Percentiles rank a stretch among this genome's conserved stretches.
Evolutionary conservation across 352 stramenopile genomes (phyloP).

Genomic region (Phytopythium chamaehyphon): DNA sequence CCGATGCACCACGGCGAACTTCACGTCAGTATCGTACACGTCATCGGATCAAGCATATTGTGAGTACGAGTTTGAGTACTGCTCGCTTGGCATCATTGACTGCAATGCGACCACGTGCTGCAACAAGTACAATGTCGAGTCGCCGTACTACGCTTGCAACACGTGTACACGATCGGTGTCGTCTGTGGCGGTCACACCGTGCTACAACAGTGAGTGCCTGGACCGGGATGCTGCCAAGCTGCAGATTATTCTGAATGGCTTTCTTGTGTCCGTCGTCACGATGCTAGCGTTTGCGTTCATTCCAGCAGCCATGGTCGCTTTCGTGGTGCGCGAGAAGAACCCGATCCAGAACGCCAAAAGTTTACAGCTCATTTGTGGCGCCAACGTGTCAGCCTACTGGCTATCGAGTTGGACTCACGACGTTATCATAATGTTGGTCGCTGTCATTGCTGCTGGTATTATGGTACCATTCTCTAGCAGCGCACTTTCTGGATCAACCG

Average conservation of each 20-base stretch:
- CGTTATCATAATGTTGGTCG: constrained; percentile 31
- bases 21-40: constrained; percentile 16
- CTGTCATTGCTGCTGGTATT: constrained; percentile 35
- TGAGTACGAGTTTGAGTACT: constrained; percentile 34
- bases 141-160: constrained; percentile 45
- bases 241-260: constrained; percentile 56
- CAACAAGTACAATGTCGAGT: constrained; percentile 24
- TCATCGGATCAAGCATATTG: constrained; percentile 11
- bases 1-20: constrained; percentile 20
- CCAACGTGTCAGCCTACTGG: constrained; percentile 55
- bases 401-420: constrained; percentile 56
- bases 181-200: constrained; percentile 16
- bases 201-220: constrained; percentile 47
- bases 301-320: constrained; percentile 55
- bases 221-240: constrained; percentile 50
- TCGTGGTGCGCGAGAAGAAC: constrained; percentile 62
- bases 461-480: constrained; percentile 33
- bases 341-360: constrained; percentile 60
- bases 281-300: constrained; percentile 73
- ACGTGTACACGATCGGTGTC: constrained; percentile 21
- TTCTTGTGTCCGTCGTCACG: constrained; percentile 53
- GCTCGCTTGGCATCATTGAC: constrained; percentile 35
- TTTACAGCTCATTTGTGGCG: constrained; percentile 60
- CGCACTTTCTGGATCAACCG: constrained; percentile 22
- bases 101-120: constrained; percentile 43